Base-by-base conservation (phyloP, 129 eudicot species). In the Pittosporum tobira region DNA sequence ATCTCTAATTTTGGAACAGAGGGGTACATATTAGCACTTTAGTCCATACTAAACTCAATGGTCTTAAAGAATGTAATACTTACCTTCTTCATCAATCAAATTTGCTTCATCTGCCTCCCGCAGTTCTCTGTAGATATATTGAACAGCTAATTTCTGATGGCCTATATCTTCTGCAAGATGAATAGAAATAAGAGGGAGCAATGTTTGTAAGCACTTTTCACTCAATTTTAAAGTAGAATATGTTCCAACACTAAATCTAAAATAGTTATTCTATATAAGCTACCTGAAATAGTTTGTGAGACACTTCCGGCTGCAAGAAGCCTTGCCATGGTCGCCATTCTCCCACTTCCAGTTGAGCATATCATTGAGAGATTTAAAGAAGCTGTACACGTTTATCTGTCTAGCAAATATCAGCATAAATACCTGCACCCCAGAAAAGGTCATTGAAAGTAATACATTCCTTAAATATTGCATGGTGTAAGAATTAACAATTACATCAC, bases 1-100 rank as follows among this genome's bases (percentile, higher is more conserved):
- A n/a, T n/a, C n/a, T n/a, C n/a, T n/a, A n/a, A n/a, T n/a, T n/a
- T n/a, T n/a, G n/a, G n/a, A n/a, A n/a, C n/a, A n/a, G n/a, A n/a
- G n/a, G n/a, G n/a, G n/a, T n/a, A n/a, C n/a, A n/a, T n/a, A n/a
- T n/a, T n/a, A n/a, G n/a, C n/a, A n/a, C n/a, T n/a, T n/a, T n/a
- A n/a, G n/a, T n/a, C n/a, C n/a, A n/a, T n/a, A n/a, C n/a, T n/a
- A n/a, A n/a, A n/a, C 29, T 59, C 51, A 44, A 42, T 69, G n/a
- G n/a, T n/a, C n/a, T n/a, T n/a, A 69, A 44, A 4, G 59, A 31
- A 61, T 16, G 43, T 18, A 42, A 53, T 27, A 31, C 56, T 53
- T 71, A 79, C 94, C 96, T 84, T 84, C 84, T 81, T 84, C 96
- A 72, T 88, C 90, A 60, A 88, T 81, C 74, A 88, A 76, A 79